phyloP scores from a whole-genome alignment of 192 early-diverging fungal genomes.

The Podila epicladia region DNA sequence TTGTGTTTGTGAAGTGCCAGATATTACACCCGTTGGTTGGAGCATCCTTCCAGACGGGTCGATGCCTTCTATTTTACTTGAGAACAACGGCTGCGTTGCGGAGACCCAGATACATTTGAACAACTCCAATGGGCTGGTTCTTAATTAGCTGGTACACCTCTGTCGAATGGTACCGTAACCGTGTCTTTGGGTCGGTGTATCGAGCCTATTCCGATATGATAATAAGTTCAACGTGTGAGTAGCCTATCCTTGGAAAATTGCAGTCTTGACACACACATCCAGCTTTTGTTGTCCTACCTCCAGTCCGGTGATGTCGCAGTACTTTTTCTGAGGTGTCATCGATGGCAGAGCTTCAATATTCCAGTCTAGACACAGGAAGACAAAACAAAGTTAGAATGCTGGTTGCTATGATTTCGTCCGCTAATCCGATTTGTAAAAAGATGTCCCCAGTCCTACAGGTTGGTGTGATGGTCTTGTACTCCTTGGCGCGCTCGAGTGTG shows the following conservation, averaged over 20 bases:
- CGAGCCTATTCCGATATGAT: constrained; percentile 54
- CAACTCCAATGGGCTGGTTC: constrained; percentile 74
- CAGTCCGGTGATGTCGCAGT: constrained; percentile 91
- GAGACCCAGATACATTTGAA: constrained; percentile 82
- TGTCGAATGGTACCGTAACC: constrained; percentile 81
- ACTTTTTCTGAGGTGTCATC: constrained; percentile 84
- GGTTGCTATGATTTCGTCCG: not conserved
- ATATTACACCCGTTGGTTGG: no score
- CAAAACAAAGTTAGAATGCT: not conserved
- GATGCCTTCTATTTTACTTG: no score
- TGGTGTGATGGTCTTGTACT: constrained; percentile 25
- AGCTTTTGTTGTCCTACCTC: constrained; percentile 56
- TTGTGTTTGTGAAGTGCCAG: no score
- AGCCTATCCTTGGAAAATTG: no score
- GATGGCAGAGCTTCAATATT: constrained; percentile 88
- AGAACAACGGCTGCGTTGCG: constrained; percentile 80
- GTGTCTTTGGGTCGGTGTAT: constrained; percentile 91
- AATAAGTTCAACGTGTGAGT: not conserved
- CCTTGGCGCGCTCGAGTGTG: constrained; percentile 70
- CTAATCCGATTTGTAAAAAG: not conserved
- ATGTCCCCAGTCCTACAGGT: constrained; percentile 6
- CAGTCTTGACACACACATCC: no score
- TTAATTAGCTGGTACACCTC: constrained; percentile 84
- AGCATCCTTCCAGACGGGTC: no score
- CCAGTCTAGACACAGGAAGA: constrained; percentile 62